These are phyloP conservation scores for Penicillium crystallinum DNA, from an alignment of 495 filamentous ascomycete genomes.

Conservation along the genomic window DNA sequence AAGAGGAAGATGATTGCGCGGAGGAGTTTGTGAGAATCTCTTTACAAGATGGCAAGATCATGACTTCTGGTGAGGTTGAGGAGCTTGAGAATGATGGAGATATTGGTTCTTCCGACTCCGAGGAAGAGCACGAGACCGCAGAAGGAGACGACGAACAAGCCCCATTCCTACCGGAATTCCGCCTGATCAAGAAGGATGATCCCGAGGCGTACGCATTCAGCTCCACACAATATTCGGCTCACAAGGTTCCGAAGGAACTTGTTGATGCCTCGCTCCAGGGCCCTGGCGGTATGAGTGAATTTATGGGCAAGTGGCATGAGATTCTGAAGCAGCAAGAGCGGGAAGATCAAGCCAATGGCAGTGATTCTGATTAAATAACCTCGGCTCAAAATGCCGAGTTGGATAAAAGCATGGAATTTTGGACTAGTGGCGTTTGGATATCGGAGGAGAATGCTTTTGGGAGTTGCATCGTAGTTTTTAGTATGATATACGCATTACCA, in stretches of 20 bases:
- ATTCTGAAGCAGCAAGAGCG: conserved; percentile 57
- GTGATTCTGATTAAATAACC: conserved; percentile 33
- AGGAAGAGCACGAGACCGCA: conserved; percentile 36
- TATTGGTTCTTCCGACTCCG: conserved; percentile 11
- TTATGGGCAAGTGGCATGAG: conserved; percentile 80
- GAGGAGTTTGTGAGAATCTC: conserved; percentile 41
- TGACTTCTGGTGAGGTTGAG: conserved; percentile 7
- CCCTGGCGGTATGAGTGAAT: conserved; percentile 72
- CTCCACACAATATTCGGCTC: conserved; percentile 85
- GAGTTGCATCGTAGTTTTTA: conserved; percentile 1
- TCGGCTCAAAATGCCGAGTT: neutral
- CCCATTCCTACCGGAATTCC: conserved; percentile 66
- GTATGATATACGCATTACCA: neutral
- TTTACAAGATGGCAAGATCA: conserved; percentile 25
- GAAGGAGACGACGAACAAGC: conserved; percentile 53
- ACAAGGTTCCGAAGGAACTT: conserved; percentile 91
- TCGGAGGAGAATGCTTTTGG: neutral
- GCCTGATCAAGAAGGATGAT: conserved; percentile 76
- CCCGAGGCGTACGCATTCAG: conserved; percentile 81
- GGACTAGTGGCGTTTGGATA: conserved; percentile 11
- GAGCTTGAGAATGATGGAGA: conserved; percentile 17
- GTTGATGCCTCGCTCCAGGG: conserved; percentile 76
- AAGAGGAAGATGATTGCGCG: conserved; percentile 25
- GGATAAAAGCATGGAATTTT: conserved; percentile 3
- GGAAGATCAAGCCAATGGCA: conserved; percentile 41